A percentile compares a stretch with the other conserved stretches of the same genome.
Evolutionary conservation across 768 basidiomycete genomes (phyloP).

Genomic region (Butyriboletus loyo): DNA sequence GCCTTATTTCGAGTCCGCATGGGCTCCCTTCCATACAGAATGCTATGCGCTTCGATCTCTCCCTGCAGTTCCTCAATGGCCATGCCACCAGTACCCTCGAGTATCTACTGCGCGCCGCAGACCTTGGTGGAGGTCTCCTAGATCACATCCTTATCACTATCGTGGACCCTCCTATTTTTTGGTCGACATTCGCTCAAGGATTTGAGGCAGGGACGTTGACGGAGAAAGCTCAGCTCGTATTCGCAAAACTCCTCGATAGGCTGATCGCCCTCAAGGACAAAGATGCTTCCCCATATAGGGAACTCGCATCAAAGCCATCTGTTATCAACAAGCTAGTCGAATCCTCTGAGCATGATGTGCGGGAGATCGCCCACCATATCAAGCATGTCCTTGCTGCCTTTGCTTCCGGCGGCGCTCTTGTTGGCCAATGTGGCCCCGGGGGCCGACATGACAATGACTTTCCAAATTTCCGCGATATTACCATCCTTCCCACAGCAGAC

Average conservation of each 20-base stretch:
- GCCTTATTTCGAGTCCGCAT: slow-evolving; percentile 32
- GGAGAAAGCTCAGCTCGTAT: slow-evolving; percentile 37
- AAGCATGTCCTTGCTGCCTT: slow-evolving; percentile 36
- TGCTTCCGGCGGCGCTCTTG: slow-evolving; percentile 19
- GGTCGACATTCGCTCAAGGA: slow-evolving; percentile 35
- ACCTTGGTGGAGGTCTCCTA: slow-evolving; percentile 44
- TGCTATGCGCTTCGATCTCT: slow-evolving; percentile 42
- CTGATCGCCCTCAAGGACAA: slow-evolving; percentile 40
- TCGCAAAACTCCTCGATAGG: slow-evolving; percentile 50
- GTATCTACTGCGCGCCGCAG: slow-evolving; percentile 38
- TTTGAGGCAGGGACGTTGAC: slow-evolving; percentile 33
- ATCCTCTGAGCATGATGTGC: slow-evolving; percentile 27
- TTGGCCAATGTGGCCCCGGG: slow-evolving; percentile 41
- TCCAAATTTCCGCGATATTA: slow-evolving; percentile 53
- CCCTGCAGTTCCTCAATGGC: slow-evolving; percentile 43
- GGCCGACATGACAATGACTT: slow-evolving; percentile 74
- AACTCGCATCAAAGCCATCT: slow-evolving; percentile 33
- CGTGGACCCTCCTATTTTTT: slow-evolving; percentile 54
- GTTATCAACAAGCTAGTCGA: slow-evolving; percentile 26
- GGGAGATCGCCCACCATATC: slow-evolving; percentile 40
- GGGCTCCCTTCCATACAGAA: slow-evolving; percentile 42
- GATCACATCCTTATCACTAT: slow-evolving; percentile 41
- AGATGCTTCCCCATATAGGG: slow-evolving; percentile 36
- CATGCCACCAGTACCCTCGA: slow-evolving; percentile 35
- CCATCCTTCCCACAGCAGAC: slow-evolving; percentile 62